Evolutionary conservation across 495 filamentous ascomycete species (phyloP), one percentile per base, ranked within the genome.

Genomic region (Penicillium turbatum): DNA sequence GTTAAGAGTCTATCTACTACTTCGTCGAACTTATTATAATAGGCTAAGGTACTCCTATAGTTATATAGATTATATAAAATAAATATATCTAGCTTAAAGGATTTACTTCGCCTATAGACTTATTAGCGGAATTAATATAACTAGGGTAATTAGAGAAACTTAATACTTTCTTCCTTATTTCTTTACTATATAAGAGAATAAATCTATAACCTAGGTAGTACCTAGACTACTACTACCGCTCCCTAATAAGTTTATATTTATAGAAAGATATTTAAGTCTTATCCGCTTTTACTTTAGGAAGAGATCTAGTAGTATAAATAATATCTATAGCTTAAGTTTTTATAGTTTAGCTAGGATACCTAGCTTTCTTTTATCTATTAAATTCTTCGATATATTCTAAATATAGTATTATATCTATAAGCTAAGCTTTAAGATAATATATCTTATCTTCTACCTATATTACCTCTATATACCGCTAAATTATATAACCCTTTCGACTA

Each of bases 21-120:
- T 12, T 32, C 17, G 21, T 51, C 37, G 48, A 51, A 39, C 35
- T 51, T 51, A 36, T 36, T 51, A n/a, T n/a, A 51, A 40, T n/a
- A 51, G 35, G 48, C 48, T n/a, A 51, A 21, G 35, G 27, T 40
- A 12, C 35, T 26, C 35, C 26, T 27, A n/a, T 11, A 40, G 34
- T 51, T 51, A 24, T 40, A 51, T n/a, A 41, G 48, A 41, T n/a
- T 29, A 41, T 51, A 51, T n/a, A 34, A 51, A 51, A 51, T 51
- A 39, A 51, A 51, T 9, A 26, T 11, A 30, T 51, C 48, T 19
- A 40, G 12, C 48, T 31, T 40, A 41, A 51, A 51, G 26, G 48
- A 51, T 41, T 51, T 51, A 19, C 26, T 51, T 51, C n/a, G 34
- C 41, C 48, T 51, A n/a, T 21, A 40, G 35, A 27, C 16, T 51